Base-by-base conservation (phyloP, 2,329 filamentous ascomycete species). In the Biscogniauxia marginata region DNA sequence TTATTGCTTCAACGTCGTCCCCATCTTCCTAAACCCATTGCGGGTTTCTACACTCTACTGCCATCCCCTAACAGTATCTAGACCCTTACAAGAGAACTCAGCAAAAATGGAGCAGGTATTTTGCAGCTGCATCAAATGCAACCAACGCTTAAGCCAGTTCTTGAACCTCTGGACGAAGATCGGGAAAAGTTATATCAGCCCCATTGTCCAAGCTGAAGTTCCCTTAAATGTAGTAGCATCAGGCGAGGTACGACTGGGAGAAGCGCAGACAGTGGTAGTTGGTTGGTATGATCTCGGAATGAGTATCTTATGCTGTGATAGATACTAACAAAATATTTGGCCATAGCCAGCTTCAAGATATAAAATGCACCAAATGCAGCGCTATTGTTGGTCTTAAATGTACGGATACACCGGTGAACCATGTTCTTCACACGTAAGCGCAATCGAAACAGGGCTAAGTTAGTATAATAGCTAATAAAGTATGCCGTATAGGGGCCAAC, bases 141-240 rank as follows among this genome's bases (percentile, higher is more conserved):
- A 66, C 52, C 63, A 63, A 24, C 74, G 68, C 56, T 63, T 71
- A 21, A 57, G 62, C 6, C 53, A 62, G 5, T 68, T 74, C 48
- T 39, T 64, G 53, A 77, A 78, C 43, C 45, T 71, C 6, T 78
- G 75, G 75, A 71, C 62, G 1, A 69, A 75, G 57, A 69, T 78
- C 25, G 74, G 73, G 45, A 74, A 73, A 48, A 70, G 67, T 20
- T 75, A 76, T 55, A 70, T 74, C 52, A 74, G 71, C n/a, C 75
- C 74, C 4, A 62, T 72, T 9, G 55, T 72, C 4, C 57, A 66
- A 20, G 44, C 66, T 3, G 61, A 63, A 2, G 53, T 63, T 44
- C 56, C 58, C 9, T 58, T 69, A 3, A 57, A 64, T 2, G 52
- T 73, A 16, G 34, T 52, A 18, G 52, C 57, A 23, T 60, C 66